A percentile compares a stretch with the other conserved stretches of the same genome.
phyloP scores from a whole-genome alignment of 2,329 filamentous ascomycete species.

The Colletotrichum lini region DNA sequence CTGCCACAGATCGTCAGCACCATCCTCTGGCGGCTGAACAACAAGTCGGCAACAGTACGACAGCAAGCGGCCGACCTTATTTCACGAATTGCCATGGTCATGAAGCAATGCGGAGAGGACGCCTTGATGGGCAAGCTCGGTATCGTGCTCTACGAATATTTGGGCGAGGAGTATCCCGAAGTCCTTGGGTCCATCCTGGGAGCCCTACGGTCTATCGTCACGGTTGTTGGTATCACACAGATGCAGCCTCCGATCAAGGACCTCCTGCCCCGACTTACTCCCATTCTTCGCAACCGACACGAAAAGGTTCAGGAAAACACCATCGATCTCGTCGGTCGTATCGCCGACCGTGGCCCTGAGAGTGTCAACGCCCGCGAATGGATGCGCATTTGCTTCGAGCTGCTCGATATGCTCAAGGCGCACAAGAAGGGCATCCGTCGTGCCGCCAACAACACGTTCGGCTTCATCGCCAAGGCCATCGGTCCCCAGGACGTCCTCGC shows the following conservation, averaged over 20 bases:
- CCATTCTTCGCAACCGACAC: constrained; percentile 98
- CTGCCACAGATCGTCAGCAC: constrained; percentile 97
- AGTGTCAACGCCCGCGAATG: constrained; percentile 97
- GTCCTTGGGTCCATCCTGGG: constrained; percentile 97
- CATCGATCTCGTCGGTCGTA: constrained; percentile 97
- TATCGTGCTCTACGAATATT: constrained; percentile 95
- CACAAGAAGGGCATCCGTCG: constrained; percentile 99
- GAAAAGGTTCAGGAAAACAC: constrained; percentile 99
- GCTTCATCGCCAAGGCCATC: constrained; percentile 99
- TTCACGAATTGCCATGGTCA: constrained; percentile 96
- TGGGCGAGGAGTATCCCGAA: constrained; percentile 98
- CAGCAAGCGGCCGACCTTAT: constrained; percentile 98
- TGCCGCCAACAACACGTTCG: constrained; percentile 99
- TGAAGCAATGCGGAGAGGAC: constrained; percentile 99
- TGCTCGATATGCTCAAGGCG: constrained; percentile 98
- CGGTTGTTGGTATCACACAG: constrained; percentile 95
- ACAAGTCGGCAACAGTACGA: constrained; percentile 96
- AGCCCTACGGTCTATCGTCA: constrained; percentile 95
- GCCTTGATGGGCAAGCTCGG: constrained; percentile 95
- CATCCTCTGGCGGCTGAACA: constrained; percentile 96
- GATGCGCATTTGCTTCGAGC: constrained; percentile 99
- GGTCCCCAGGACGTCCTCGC: constrained; percentile 97
- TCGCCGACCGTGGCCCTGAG: constrained; percentile 96
- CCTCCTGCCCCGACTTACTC: constrained; percentile 91
- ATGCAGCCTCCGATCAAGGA: constrained; percentile 99